These are phyloP conservation scores for Spergularia marina DNA, from an alignment of 148 eudicot species.

Conservation along the genomic window DNA sequence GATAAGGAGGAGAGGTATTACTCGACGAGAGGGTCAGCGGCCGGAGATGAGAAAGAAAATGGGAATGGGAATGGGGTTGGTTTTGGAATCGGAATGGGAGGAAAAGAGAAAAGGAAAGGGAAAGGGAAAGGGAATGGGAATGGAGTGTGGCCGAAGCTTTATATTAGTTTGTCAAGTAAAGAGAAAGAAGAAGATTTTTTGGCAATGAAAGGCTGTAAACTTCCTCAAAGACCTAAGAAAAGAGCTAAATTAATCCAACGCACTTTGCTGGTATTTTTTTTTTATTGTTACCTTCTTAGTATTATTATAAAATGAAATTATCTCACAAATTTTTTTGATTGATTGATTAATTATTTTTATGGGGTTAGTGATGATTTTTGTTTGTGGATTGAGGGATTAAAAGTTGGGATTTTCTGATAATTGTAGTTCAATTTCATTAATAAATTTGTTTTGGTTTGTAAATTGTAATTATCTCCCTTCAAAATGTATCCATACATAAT, in stretches of 20 bases:
- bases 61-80: slow-evolving; percentile 26
- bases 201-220: slow-evolving; percentile 96
- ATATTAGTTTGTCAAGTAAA: slow-evolving; percentile 67
- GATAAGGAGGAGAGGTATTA: slow-evolving; percentile 81
- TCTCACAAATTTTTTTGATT: neutral
- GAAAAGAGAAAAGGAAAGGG: slow-evolving; percentile 36
- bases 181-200: slow-evolving; percentile 97
- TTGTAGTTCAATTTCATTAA: neutral
- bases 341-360: too few relatives aligned
- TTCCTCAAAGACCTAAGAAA: slow-evolving; percentile 97
- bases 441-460: neutral
- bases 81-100: neutral
- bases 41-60: slow-evolving; percentile 41
- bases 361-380: neutral
- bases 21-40: slow-evolving; percentile 63
- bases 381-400: too few relatives aligned
- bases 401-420: neutral
- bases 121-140: slow-evolving; percentile 35
- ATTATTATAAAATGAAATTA: neutral
- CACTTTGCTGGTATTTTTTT: slow-evolving; percentile 49
- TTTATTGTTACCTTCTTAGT: too few relatives aligned
- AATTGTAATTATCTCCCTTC: too few relatives aligned
- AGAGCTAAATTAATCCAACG: slow-evolving; percentile 83
- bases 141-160: slow-evolving; percentile 71
- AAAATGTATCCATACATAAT: too few relatives aligned